Evolutionary conservation across 225 moss, liverwort and hornwort species (phyloP).

Genomic region (Bryoerythrophyllum caledonicum): DNA sequence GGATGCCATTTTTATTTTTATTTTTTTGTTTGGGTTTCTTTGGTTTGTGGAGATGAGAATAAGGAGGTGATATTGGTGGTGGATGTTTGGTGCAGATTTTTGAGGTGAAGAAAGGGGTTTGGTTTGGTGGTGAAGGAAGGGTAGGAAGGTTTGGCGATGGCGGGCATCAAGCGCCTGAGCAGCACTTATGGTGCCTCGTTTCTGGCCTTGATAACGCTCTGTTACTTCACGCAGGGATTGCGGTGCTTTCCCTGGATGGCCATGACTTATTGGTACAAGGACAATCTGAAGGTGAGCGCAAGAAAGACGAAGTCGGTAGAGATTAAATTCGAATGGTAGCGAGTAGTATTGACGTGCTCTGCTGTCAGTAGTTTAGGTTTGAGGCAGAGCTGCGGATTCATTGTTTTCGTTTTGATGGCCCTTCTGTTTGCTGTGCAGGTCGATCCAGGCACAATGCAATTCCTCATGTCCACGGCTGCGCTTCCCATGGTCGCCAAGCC

Average conservation of each 20-base stretch:
- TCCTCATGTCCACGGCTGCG: slow-evolving; percentile 69
- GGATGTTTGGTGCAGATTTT: slow-evolving; percentile 18
- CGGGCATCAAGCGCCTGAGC: slow-evolving; percentile 30
- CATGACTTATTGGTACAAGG: slow-evolving; percentile 68
- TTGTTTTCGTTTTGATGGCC: background rate
- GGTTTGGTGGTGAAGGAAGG: background rate
- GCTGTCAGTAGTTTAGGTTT: background rate
- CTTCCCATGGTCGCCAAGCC: slow-evolving; percentile 83
- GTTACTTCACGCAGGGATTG: slow-evolving; percentile 64
- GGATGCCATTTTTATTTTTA: no score
- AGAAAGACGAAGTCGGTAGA: background rate
- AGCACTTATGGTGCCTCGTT: slow-evolving; percentile 60
- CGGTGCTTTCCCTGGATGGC: slow-evolving; percentile 85
- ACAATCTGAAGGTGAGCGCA: slow-evolving; percentile 50
- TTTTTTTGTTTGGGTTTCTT: no score
- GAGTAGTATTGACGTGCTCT: background rate
- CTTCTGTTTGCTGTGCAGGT: slow-evolving; percentile 34
- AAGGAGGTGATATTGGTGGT: background rate
- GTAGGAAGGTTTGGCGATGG: slow-evolving; percentile 28
- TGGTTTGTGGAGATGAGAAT: background rate
- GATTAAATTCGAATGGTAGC: no score
- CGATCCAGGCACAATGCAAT: slow-evolving; percentile 78
- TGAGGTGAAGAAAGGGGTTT: background rate
- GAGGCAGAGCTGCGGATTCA: background rate
- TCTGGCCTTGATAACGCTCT: slow-evolving; percentile 52